Evolutionary conservation across 257 asterid genomes (phyloP).

Genomic region (Forsythia viridissima): DNA sequence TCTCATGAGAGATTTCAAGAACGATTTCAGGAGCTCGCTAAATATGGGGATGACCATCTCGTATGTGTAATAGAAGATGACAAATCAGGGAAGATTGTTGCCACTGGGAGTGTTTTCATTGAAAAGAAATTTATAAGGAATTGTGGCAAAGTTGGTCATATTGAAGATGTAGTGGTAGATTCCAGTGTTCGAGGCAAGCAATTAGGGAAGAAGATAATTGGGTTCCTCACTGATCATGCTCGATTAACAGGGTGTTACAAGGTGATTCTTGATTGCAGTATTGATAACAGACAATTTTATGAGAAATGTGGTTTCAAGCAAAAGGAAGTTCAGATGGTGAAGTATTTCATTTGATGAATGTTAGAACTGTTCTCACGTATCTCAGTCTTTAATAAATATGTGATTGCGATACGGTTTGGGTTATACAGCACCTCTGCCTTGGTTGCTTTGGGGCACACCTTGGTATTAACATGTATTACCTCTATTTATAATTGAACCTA

Average conservation of each 20-base stretch:
- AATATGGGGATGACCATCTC: constrained; percentile 62
- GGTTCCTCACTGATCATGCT: constrained; percentile 68
- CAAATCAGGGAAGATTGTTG: constrained; percentile 57
- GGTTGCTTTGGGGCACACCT: background rate
- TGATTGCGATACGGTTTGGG: too few relatives aligned
- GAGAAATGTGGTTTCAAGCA: constrained; percentile 86
- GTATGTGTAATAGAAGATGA: constrained; percentile 68
- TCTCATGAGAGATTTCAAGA: constrained; percentile 57
- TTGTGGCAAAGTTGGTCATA: constrained; percentile 82
- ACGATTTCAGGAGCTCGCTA: constrained; percentile 51
- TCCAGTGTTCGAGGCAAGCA: constrained; percentile 66
- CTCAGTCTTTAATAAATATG: background rate
- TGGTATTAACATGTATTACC: background rate
- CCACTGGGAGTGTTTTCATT: constrained; percentile 72
- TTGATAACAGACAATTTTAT: constrained; percentile 61
- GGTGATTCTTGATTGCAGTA: constrained; percentile 81
- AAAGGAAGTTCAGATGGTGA: constrained; percentile 76
- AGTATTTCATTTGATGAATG: constrained; percentile 50
- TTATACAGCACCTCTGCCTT: background rate
- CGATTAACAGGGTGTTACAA: constrained; percentile 72
- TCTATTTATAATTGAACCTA: background rate
- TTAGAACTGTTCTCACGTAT: background rate
- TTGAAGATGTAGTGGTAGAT: constrained; percentile 94
- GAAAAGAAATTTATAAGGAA: constrained; percentile 74
- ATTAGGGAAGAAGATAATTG: constrained; percentile 70